Evolutionary conservation across 805 yeast species (phyloP).

Genomic region (Hanseniaspora hatyaiensis): DNA sequence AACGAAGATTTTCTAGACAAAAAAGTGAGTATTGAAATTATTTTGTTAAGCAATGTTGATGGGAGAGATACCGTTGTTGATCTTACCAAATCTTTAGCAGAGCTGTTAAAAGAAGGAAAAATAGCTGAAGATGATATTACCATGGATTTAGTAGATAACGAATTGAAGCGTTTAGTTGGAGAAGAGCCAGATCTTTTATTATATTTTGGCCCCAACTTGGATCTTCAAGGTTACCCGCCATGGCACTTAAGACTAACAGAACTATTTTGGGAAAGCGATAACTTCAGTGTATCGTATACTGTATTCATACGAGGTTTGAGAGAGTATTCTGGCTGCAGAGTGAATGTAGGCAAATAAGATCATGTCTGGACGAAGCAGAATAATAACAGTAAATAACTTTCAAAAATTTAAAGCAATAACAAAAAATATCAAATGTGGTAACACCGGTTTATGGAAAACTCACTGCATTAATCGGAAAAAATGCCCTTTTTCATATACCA

Average conservation of each 20-base stretch:
- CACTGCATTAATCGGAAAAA: too few relatives aligned
- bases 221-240: slow-evolving; percentile 91
- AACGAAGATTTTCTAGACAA: slow-evolving; percentile 24
- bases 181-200: slow-evolving; percentile 86
- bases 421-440: too few relatives aligned
- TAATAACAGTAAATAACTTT: too few relatives aligned
- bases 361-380: too few relatives aligned
- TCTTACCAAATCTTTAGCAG: slow-evolving; percentile 75
- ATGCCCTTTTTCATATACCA: too few relatives aligned
- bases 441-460: too few relatives aligned
- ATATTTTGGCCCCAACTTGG: slow-evolving; percentile 74
- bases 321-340: slow-evolving; percentile 66
- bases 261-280: slow-evolving; percentile 82
- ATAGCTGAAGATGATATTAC: slow-evolving; percentile 56
- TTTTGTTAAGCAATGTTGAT: slow-evolving; percentile 60
- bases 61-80: slow-evolving; percentile 87
- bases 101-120: slow-evolving; percentile 50
- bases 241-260: slow-evolving; percentile 93
- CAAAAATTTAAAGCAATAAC: too few relatives aligned
- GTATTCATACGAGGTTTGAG: slow-evolving; percentile 71
- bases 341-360: slow-evolving; percentile 71
- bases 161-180: slow-evolving; percentile 63
- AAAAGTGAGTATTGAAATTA: slow-evolving; percentile 47
- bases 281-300: slow-evolving; percentile 65
- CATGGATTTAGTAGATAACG: slow-evolving; percentile 62